These are phyloP conservation scores for Trichomonascus vanleenenianus DNA, from an alignment of 805 yeast species.

Conservation along the genomic window DNA sequence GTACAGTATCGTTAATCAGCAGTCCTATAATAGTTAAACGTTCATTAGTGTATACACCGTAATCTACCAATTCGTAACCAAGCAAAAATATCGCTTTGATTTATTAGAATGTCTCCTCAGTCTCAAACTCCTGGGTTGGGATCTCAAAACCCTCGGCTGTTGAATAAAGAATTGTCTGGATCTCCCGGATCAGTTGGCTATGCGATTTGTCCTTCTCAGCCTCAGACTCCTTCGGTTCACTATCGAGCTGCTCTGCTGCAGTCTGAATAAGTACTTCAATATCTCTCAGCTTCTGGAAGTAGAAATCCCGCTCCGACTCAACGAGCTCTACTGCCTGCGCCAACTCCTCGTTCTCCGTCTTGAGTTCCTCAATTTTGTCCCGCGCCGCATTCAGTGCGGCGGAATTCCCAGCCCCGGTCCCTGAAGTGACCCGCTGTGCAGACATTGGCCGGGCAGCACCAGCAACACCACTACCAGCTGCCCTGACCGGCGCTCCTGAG, in stretches of 20 bases:
- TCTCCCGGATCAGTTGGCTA: conserved; percentile 42
- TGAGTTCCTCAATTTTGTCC: conserved; percentile 33
- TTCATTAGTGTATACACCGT: no score
- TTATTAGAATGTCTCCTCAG: conserved; percentile 15
- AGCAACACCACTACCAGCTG: conserved; percentile 4
- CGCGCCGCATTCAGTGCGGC: conserved; percentile 36
- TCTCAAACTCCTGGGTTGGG: conserved; percentile 28
- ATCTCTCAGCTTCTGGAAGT: conserved; percentile 80
- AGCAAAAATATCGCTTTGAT: no score
- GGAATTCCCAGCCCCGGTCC: conserved; percentile 7
- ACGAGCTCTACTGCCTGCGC: conserved; percentile 55
- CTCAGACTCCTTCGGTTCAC: conserved; percentile 25
- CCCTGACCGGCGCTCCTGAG: conserved; percentile 1
- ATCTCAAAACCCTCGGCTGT: conserved; percentile 80
- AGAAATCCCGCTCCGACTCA: conserved; percentile 77
- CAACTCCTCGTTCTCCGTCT: conserved; percentile 50
- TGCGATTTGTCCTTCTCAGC: conserved; percentile 21
- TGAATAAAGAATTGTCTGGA: conserved; percentile 69
- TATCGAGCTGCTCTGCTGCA: conserved; percentile 43
- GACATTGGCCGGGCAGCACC: conserved; percentile 2
- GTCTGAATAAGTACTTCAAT: conserved; percentile 75
- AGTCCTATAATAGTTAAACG: no score
- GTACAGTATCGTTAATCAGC: no score
- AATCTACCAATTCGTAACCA: not conserved
- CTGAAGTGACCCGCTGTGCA: conserved; percentile 5